Conservation (phyloP, 176 grass and related monocot species). For the Carex pumila region DNA sequence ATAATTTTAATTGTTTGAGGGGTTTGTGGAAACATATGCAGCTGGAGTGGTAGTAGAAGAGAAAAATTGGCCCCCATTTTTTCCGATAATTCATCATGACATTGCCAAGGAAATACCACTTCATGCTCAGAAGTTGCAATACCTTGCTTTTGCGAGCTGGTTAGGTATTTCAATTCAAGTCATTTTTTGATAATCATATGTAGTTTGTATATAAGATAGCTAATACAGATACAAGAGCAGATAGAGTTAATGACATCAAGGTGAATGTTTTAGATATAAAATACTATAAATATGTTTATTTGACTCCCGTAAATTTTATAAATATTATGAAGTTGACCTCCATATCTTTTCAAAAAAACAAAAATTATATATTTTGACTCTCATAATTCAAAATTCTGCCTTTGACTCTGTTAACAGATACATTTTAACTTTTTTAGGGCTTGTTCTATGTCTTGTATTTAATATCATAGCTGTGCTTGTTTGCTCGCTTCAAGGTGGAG, state of each 20-base stretch:
- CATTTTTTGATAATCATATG: constrained; percentile 5
- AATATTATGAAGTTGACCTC: too few species aligned
- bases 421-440: constrained; percentile 31
- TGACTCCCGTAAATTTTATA: too few species aligned
- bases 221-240: background rate
- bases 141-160: constrained; percentile 87
- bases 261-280: too few species aligned
- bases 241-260: too few species aligned
- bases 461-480: constrained; percentile 64
- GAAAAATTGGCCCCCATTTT: constrained; percentile 82
- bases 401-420: background rate
- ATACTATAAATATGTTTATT: too few species aligned
- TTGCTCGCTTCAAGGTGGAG: constrained; percentile 52
- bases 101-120: constrained; percentile 79
- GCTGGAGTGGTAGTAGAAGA: constrained; percentile 59
- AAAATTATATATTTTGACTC: too few species aligned
- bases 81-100: constrained; percentile 87
- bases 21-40: constrained; percentile 14
- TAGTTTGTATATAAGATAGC: constrained; percentile 4
- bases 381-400: too few species aligned
- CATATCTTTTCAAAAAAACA: too few species aligned
- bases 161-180: constrained; percentile 49
- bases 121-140: constrained; percentile 73
- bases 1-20: constrained; percentile 9
- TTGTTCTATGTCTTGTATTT: constrained; percentile 64